These are phyloP conservation scores for Cadophora malorum DNA, from an alignment of 2,329 filamentous ascomycete genomes.

Conservation along the genomic window DNA sequence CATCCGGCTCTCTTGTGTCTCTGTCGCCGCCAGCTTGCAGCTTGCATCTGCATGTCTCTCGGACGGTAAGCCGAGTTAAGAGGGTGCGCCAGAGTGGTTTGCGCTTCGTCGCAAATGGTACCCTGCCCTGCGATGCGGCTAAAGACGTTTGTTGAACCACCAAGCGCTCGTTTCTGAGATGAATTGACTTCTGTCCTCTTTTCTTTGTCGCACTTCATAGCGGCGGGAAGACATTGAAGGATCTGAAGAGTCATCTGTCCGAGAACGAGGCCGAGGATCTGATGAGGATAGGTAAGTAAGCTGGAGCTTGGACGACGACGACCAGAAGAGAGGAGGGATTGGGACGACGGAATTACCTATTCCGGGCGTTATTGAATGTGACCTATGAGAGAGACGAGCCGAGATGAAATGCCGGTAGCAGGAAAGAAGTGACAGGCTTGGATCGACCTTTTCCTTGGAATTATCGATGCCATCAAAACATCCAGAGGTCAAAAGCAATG, in stretches of 20 bases:
- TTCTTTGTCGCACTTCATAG: neutral
- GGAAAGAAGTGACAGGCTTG: neutral
- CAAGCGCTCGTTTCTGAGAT: too few relatives aligned
- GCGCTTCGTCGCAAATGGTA: neutral
- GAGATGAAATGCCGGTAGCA: neutral
- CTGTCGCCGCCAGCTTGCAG: neutral
- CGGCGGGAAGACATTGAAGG: too few relatives aligned
- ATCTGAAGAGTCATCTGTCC: neutral
- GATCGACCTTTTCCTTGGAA: neutral
- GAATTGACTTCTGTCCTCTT: neutral
- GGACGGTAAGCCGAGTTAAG: slow-evolving; percentile 11
- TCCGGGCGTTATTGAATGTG: neutral
- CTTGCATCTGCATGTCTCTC: slow-evolving; percentile 4
- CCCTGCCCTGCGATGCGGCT: neutral
- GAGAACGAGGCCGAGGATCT: neutral
- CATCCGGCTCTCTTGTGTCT: slow-evolving; percentile 4
- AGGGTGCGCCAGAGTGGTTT: neutral
- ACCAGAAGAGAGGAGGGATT: neutral
- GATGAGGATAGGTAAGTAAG: neutral
- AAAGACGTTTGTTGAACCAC: neutral
- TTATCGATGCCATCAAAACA: neutral
- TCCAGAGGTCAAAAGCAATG: neutral
- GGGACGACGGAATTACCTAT: slow-evolving; percentile 14
- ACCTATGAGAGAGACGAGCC: neutral
- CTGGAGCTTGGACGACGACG: neutral